Base-by-base conservation (phyloP, 169 alveolate species). In the Eimeria brunetti region DNA sequence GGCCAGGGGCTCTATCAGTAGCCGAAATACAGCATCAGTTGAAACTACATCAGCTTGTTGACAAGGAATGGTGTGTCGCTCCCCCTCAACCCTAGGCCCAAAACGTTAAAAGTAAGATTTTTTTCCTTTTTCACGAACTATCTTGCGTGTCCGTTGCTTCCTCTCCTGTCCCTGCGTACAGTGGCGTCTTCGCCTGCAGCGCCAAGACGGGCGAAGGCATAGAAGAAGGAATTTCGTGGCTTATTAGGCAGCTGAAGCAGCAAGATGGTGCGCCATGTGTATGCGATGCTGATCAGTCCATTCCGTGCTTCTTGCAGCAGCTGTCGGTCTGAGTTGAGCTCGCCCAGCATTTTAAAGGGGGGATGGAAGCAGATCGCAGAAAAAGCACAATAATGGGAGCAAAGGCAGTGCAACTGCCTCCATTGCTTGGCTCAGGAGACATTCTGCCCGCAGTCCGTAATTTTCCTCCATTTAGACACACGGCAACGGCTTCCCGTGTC, bases 101-200 rank as follows among this genome's bases (percentile, higher is more conserved):
- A 38, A 36, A 73, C 84, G 30, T 7, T 2, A 38, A 73, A 73
- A 33, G 51, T 12, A 71, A n/a, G 27, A 11, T 14, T 73, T 73
- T 1, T 36, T 73, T 18, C 56, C 24, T 69, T 73, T 33, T 73
- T 33, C 49, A 38, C 56, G 33, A 41, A 41, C 12, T 33, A 16
- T 22, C 58, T 73, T 38, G 1, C 84, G 2, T 73, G 49, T 38
- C 36, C 33, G 58, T 44, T 41, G 30, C 56, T 41, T 38, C n/a
- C 53, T 12, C 36, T 56, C n/a, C 76, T 33, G 85, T 89, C 7
- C 33, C 85, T 89, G 85, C 36, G 30, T 44, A n/a, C 93, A 93
- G 99, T 98, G 96, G 98, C 85, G 98, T 98, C 71, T 97, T 98
- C 30, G 99, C 99, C 14, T 97, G 99, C 96, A 97, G 99, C 90